Evolutionary conservation across 495 filamentous ascomycete genomes (phyloP), one percentile per base, ranked within the genome.

Genomic region (Oleoguttula mirabilis): DNA sequence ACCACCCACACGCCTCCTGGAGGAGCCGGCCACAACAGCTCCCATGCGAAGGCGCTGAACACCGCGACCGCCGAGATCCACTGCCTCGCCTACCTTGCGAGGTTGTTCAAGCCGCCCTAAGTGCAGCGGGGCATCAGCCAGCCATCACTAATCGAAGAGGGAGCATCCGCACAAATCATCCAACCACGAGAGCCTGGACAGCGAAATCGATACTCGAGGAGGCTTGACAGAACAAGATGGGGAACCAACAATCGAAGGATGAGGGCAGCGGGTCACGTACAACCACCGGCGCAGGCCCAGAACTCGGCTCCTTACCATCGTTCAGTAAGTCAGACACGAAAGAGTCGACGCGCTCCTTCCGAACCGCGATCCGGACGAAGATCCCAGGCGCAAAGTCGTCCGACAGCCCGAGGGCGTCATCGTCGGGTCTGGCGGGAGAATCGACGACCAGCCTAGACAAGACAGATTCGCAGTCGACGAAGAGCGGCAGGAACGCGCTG

Each of bases 311-410:
- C 20, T 90, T 85, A 63, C 84, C 88, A 25, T 93, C 90, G 17
- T 87, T 98, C 61, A 82, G 80, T 59, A 84, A 83, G 57, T 83
- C 88, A 17, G 90, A 98, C 60, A 98, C 90, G 28, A 87, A 87
- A 62, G 92, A 94, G 51, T 96, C 90, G 8, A 70, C 82, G 16
- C 80, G 88, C 36, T 96, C 90, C 1, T 73, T 96, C 55, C 71
- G 77, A 36, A 78, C 71, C 27, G 76, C 76, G 1, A 72, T 85
- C 48, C 66, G 74, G 30, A 82, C 76, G n/a, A 85, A 90, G 71
- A 78, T 88, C 55, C 59, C 77, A 61, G 70, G 74, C 57, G 58
- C 74, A 61, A 71, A 80, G 70, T 56, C 78, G 62, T 48, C 67
- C 25, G 84, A 88, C 54, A 96, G 88, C 56, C 88, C 92, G 25